Evolutionary conservation across 2,329 filamentous ascomycete genomes (phyloP).

Genomic region (Trichoderma atrobrunneum): DNA sequence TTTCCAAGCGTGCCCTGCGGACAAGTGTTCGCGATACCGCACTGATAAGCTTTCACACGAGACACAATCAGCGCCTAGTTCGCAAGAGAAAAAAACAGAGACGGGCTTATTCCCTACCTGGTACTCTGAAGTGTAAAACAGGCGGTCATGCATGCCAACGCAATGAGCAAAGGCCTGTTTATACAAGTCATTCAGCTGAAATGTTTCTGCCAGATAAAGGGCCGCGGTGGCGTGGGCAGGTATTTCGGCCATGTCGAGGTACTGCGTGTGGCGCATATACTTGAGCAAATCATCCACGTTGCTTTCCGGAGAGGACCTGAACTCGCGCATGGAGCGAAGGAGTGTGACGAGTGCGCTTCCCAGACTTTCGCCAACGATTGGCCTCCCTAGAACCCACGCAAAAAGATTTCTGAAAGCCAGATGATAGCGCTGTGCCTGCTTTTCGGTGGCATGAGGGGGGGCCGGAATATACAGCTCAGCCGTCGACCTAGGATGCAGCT

Average conservation of each 20-base stretch:
- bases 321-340: conserved; percentile 63
- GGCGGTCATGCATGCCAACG: conserved; percentile 68
- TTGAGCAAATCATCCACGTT: conserved; percentile 60
- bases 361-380: conserved; percentile 66
- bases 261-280: conserved; percentile 69
- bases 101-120: conserved; percentile 40
- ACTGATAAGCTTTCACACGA: conserved; percentile 42
- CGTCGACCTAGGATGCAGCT: conserved; percentile 30
- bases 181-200: conserved; percentile 63
- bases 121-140: conserved; percentile 59
- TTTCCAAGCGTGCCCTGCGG: conserved; percentile 58
- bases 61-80: neutral
- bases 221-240: conserved; percentile 67
- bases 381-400: conserved; percentile 63
- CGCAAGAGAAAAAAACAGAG: neutral
- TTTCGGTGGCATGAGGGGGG: conserved; percentile 51
- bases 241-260: conserved; percentile 62
- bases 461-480: conserved; percentile 69
- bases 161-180: conserved; percentile 73
- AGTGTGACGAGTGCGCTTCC: conserved; percentile 62
- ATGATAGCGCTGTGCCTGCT: conserved; percentile 60
- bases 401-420: conserved; percentile 72
- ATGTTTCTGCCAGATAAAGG: conserved; percentile 65
- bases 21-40: conserved; percentile 62
- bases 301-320: conserved; percentile 51